A percentile compares a stretch with the other conserved stretches of the same genome.
Evolutionary conservation across 176 grass and related monocot species (phyloP).

Genomic region (Avena sativa): DNA sequence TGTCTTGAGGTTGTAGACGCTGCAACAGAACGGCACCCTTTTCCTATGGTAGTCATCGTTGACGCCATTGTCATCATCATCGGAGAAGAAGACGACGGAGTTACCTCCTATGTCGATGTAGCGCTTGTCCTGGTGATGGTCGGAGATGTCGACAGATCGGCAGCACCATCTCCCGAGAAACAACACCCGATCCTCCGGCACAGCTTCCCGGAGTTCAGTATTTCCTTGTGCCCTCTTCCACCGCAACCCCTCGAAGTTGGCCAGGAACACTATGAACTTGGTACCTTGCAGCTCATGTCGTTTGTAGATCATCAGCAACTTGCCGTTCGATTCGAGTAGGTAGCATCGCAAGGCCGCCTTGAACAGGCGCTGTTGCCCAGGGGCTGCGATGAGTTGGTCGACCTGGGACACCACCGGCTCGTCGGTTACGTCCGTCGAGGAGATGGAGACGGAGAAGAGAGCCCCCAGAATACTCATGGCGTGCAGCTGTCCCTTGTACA

Average conservation of each 20-base stretch:
- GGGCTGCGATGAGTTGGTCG: background rate
- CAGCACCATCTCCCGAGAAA: background rate
- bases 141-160: too few species aligned
- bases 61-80: too few species aligned
- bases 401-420: background rate
- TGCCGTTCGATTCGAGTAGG: background rate
- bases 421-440: background rate
- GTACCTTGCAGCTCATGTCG: background rate
- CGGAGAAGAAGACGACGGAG: too few species aligned
- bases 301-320: background rate
- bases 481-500: background rate
- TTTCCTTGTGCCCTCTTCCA: background rate
- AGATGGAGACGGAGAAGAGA: background rate
- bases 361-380: background rate
- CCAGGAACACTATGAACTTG: background rate
- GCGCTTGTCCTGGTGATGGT: too few species aligned
- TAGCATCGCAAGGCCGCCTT: background rate
- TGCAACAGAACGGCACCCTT: too few species aligned
- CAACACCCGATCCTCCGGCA: background rate
- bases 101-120: too few species aligned
- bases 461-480: background rate
- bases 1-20: too few species aligned
- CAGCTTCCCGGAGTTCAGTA: background rate
- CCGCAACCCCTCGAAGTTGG: background rate
- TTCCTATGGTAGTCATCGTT: too few species aligned